phyloP scores from a whole-genome alignment of 2,329 filamentous ascomycete species.

The Lecanosticta acicola region DNA sequence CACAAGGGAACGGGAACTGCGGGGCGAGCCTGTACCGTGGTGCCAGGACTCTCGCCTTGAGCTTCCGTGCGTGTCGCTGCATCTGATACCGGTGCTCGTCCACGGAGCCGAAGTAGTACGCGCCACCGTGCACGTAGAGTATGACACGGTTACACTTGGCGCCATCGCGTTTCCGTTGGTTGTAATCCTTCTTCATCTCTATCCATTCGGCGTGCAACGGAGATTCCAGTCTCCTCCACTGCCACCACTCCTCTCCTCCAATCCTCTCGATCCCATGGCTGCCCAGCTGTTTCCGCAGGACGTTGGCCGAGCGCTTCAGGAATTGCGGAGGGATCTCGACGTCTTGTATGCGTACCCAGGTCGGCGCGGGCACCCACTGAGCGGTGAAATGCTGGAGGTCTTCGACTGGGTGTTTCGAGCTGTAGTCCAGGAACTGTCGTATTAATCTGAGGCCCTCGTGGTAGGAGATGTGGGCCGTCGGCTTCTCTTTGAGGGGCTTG shows the following conservation, averaged over 20 bases:
- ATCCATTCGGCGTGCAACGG: slow-evolving; percentile 85
- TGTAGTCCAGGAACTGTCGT: slow-evolving; percentile 76
- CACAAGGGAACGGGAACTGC: slow-evolving; percentile 93
- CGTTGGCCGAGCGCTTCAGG: slow-evolving; percentile 59
- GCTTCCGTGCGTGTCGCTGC: slow-evolving; percentile 88
- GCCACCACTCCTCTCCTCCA: slow-evolving; percentile 83
- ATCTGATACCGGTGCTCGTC: slow-evolving; percentile 98
- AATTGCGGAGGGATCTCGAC: slow-evolving; percentile 60
- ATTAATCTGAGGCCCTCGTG: slow-evolving; percentile 86
- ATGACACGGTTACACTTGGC: slow-evolving; percentile 66
- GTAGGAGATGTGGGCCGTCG: slow-evolving; percentile 87
- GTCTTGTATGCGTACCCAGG: slow-evolving; percentile 76
- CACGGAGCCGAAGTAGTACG: slow-evolving; percentile 91
- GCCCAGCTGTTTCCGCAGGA: slow-evolving; percentile 70
- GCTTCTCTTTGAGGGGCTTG: slow-evolving; percentile 67
- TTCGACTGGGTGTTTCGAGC: slow-evolving; percentile 85
- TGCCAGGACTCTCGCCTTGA: slow-evolving; percentile 84
- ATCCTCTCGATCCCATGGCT: slow-evolving; percentile 66
- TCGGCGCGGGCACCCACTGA: slow-evolving; percentile 84
- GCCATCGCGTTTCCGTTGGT: slow-evolving; percentile 58
- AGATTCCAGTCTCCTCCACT: slow-evolving; percentile 66
- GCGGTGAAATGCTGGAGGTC: slow-evolving; percentile 86
- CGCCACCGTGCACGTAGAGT: slow-evolving; percentile 90
- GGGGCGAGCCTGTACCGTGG: slow-evolving; percentile 80
- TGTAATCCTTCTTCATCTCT: slow-evolving; percentile 81